A percentile compares a stretch with the other conserved stretches of the same genome.
Conservation (phyloP, 768 basidiomycete species). For the Termitomyces sp. region DNA sequence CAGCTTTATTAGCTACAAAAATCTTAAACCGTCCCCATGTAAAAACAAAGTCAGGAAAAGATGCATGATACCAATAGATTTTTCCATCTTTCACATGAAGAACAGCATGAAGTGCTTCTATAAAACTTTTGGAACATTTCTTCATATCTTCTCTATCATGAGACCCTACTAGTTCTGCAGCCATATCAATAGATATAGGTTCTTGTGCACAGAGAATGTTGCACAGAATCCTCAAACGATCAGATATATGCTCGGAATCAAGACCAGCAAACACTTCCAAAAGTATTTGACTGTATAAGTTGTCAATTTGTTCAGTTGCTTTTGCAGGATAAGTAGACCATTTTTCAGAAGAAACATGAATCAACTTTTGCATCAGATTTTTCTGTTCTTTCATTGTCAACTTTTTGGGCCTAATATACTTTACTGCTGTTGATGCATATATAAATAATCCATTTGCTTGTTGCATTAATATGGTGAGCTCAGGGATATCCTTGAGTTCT, state of each 20-base stretch:
- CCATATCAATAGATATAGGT: background rate
- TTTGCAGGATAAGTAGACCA: background rate
- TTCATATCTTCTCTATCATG: background rate
- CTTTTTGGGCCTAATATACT: background rate
- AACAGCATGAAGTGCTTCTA: background rate
- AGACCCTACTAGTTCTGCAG: background rate
- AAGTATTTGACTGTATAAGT: background rate
- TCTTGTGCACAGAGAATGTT: background rate
- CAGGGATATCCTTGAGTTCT: background rate
- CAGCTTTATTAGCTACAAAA: background rate
- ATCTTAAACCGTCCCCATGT: background rate
- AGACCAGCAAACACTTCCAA: background rate
- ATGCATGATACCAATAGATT: background rate
- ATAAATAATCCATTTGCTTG: background rate
- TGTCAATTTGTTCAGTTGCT: background rate
- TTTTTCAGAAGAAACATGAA: background rate
- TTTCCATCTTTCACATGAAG: background rate
- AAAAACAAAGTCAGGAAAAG: background rate
- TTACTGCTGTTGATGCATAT: background rate
- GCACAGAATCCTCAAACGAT: background rate
- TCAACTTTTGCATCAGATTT: background rate
- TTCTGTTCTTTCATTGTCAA: background rate
- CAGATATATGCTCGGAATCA: background rate
- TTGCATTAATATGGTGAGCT: background rate
- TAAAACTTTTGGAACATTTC: background rate